Conservation (phyloP, 495 filamentous ascomycete species). For the Lindgomyces ingoldianus region DNA sequence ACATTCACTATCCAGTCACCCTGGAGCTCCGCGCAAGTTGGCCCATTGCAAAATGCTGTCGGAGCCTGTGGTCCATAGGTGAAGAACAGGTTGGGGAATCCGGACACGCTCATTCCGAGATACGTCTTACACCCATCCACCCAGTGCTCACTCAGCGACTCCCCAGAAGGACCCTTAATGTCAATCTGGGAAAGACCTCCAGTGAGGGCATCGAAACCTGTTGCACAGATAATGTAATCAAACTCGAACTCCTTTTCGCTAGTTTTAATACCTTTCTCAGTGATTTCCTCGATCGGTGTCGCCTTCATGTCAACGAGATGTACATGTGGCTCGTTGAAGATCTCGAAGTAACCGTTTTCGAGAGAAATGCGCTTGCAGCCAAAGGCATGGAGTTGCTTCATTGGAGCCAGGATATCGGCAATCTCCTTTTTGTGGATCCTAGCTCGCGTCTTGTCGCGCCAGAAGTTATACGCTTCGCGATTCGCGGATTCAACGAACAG, state of each 20-base stretch:
- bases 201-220: slow-evolving; percentile 46
- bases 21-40: slow-evolving; percentile 26
- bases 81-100: slow-evolving; percentile 48
- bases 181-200: slow-evolving; percentile 44
- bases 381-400: slow-evolving; percentile 37
- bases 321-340: slow-evolving; percentile 46
- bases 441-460: slow-evolving; percentile 40
- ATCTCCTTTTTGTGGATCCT: slow-evolving; percentile 40
- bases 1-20: slow-evolving; percentile 18
- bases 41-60: slow-evolving; percentile 31
- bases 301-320: slow-evolving; percentile 43
- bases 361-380: slow-evolving; percentile 41
- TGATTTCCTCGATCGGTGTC: slow-evolving; percentile 35
- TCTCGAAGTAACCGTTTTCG: slow-evolving; percentile 46
- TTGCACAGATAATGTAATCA: slow-evolving; percentile 38
- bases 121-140: slow-evolving; percentile 39
- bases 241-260: slow-evolving; percentile 3
- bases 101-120: slow-evolving; percentile 35
- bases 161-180: slow-evolving; percentile 36
- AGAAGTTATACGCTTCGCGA: slow-evolving; percentile 39
- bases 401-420: slow-evolving; percentile 43
- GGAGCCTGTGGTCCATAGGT: slow-evolving; percentile 44
- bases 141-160: slow-evolving; percentile 39
- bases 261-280: slow-evolving; percentile 30
- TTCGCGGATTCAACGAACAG: slow-evolving; percentile 39